These are phyloP conservation scores for Trypanosoma caninum DNA, from an alignment of 208 protist genomes.

Conservation along the genomic window DNA sequence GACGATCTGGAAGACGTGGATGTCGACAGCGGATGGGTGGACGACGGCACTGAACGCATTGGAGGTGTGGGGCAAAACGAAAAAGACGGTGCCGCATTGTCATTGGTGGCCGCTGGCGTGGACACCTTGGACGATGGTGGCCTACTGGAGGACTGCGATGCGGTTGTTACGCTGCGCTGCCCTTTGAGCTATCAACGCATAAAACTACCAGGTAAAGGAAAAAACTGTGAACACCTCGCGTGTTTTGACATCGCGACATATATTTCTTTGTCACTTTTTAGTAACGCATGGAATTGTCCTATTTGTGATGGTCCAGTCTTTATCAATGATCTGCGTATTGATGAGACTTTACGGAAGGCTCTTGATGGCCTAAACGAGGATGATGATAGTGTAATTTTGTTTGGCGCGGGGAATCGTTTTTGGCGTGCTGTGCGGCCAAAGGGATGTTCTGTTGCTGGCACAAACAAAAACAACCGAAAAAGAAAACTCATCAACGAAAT, in stretches of 20 bases:
- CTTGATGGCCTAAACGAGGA: slow-evolving; percentile 1
- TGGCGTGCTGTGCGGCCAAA: not conserved
- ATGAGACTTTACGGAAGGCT: slow-evolving; percentile 12
- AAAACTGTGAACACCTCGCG: slow-evolving; percentile 12
- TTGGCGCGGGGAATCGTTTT: slow-evolving; percentile 3
- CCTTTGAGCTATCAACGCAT: slow-evolving; percentile 24
- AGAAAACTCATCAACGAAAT: not conserved
- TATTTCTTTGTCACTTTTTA: slow-evolving; percentile 5
- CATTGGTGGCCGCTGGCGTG: not conserved
- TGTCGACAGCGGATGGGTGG: slow-evolving; percentile 23
- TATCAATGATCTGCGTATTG: slow-evolving; percentile 8
- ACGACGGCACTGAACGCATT: not conserved
- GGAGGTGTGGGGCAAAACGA: not conserved
- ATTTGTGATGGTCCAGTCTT: slow-evolving; percentile 24
- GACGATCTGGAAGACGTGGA: slow-evolving; percentile 4
- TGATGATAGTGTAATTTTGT: slow-evolving; percentile 5
- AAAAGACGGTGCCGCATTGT: not conserved
- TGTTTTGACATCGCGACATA: slow-evolving; percentile 24
- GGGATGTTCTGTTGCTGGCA: not conserved
- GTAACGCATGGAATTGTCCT: slow-evolving; percentile 25
- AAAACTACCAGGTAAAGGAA: slow-evolving; percentile 3
- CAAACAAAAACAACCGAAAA: not conserved
- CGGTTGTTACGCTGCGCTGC: slow-evolving; percentile 18
- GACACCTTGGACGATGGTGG: not conserved
- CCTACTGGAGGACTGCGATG: slow-evolving; percentile 8